phyloP scores from a whole-genome alignment of 352 stramenopile genomes.

The Globisporangium paddicum region DNA sequence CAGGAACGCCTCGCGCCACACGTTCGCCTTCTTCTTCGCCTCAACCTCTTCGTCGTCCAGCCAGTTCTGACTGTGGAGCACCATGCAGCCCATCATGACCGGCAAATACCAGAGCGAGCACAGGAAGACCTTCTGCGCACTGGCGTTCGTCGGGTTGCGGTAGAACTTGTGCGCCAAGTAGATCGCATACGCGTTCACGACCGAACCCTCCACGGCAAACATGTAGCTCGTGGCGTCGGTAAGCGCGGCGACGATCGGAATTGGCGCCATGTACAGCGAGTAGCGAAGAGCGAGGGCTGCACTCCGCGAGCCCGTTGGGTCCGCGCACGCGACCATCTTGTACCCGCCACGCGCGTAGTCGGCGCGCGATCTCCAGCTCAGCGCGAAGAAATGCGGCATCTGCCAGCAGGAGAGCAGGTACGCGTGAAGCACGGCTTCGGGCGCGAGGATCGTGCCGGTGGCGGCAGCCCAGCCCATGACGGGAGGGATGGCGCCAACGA shows the following conservation, averaged over 20 bases:
- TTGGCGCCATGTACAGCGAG: conserved; percentile 91
- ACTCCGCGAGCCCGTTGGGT: conserved; percentile 91
- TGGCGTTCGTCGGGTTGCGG: conserved; percentile 91
- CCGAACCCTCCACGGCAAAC: conserved; percentile 96
- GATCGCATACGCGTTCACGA: conserved; percentile 95
- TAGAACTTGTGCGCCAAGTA: conserved; percentile 95
- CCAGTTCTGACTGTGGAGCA: conserved; percentile 95
- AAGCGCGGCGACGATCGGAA: conserved; percentile 92
- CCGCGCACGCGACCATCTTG: conserved; percentile 94
- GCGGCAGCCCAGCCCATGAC: conserved; percentile 98
- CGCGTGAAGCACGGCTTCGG: conserved; percentile 70
- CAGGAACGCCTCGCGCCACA: conserved; percentile 71
- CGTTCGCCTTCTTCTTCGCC: conserved; percentile 46
- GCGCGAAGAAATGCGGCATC: conserved; percentile 99
- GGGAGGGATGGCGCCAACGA: conserved; percentile 98
- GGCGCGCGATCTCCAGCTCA: conserved; percentile 95
- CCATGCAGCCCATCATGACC: conserved; percentile 95
- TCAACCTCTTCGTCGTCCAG: conserved; percentile 63
- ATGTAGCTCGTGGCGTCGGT: conserved; percentile 97
- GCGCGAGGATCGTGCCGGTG: conserved; percentile 74
- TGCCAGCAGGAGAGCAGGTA: conserved; percentile 97
- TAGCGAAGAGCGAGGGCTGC: conserved; percentile 92
- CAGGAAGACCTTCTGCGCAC: conserved; percentile 96
- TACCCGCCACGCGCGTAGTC: conserved; percentile 92
- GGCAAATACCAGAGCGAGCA: conserved; percentile 98